Percentiles rank a stretch among this genome's conserved stretches.
phyloP scores from a whole-genome alignment of 495 filamentous ascomycete genomes.

The Lasiosphaeria ovina region DNA sequence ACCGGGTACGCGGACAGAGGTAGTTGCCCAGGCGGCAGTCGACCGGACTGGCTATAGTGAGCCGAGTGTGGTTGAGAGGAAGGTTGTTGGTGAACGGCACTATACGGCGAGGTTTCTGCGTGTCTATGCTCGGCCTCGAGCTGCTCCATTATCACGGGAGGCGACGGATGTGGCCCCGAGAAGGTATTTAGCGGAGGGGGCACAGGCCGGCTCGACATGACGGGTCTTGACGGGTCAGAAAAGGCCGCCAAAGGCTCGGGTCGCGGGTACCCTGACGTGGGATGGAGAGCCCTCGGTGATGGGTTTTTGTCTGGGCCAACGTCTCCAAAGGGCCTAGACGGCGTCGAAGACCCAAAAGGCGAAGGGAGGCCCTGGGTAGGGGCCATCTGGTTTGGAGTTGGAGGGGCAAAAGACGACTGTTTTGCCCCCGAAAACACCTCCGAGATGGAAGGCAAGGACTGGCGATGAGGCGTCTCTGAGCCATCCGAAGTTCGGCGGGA shows the following conservation, averaged over 20 bases:
- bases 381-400: conserved; percentile 29
- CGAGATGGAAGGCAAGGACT: conserved; percentile 50
- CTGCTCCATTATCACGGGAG: conserved; percentile 31
- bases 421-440: conserved; percentile 46
- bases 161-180: conserved; percentile 28
- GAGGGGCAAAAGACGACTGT: conserved; percentile 34
- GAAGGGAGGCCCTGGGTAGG: conserved; percentile 30
- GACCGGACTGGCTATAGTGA: conserved; percentile 38
- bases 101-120: conserved; percentile 23
- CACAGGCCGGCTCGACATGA: conserved; percentile 25
- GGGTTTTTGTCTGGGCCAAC: conserved; percentile 31
- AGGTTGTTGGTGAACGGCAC: conserved; percentile 24
- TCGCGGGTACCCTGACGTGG: conserved; percentile 28
- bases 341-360: conserved; percentile 29
- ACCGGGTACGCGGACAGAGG: conserved; percentile 44
- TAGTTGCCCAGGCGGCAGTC: conserved; percentile 38
- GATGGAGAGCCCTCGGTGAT: conserved; percentile 35
- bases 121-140: conserved; percentile 28
- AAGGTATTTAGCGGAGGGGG: conserved; percentile 37
- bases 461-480: conserved; percentile 38
- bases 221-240: conserved; percentile 32
- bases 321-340: conserved; percentile 29
- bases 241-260: conserved; percentile 32
- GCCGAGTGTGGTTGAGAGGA: conserved; percentile 25
- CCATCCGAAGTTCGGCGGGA: conserved; percentile 43